phyloP scores from a whole-genome alignment of 2,329 filamentous ascomycete species.

The Decorospora gaudefroyi region DNA sequence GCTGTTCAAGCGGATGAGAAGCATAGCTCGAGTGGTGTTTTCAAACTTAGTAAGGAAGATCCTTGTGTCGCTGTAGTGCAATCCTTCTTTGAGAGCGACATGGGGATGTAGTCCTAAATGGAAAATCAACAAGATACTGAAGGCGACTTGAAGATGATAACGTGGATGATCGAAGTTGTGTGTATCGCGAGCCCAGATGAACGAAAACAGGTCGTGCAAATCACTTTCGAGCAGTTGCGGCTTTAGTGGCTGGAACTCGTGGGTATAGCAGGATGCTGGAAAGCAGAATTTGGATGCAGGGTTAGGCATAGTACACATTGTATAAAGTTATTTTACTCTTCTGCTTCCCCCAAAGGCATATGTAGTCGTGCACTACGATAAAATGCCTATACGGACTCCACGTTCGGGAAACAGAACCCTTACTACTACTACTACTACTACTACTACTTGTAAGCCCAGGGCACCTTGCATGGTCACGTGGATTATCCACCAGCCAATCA shows the following conservation, averaged over 20 bases:
- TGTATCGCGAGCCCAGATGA: slow-evolving; percentile 4
- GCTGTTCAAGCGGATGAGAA: not conserved
- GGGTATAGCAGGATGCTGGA: not conserved
- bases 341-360: too few relatives aligned
- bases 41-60: not conserved
- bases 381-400: too few relatives aligned
- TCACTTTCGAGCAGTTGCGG: not conserved
- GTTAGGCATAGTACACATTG: not conserved
- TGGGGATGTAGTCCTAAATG: slow-evolving; percentile 1
- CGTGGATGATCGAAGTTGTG: slow-evolving; percentile 1
- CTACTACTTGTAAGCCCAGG: too few relatives aligned
- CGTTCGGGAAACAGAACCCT: too few relatives aligned
- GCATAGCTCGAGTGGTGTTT: not conserved
- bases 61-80: not conserved
- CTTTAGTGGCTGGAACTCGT: slow-evolving; percentile 5
- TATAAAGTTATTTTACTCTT: too few relatives aligned
- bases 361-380: too few relatives aligned
- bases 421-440: too few relatives aligned
- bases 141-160: slow-evolving; percentile 3
- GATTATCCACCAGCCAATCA: too few relatives aligned
- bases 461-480: too few relatives aligned
- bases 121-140: slow-evolving; percentile 4
- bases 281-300: not conserved
- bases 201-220: not conserved
- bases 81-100: slow-evolving; percentile 1